These are phyloP conservation scores for Cryphonectria nitschkei DNA, from an alignment of 2,329 filamentous ascomycete species.

Conservation along the genomic window DNA sequence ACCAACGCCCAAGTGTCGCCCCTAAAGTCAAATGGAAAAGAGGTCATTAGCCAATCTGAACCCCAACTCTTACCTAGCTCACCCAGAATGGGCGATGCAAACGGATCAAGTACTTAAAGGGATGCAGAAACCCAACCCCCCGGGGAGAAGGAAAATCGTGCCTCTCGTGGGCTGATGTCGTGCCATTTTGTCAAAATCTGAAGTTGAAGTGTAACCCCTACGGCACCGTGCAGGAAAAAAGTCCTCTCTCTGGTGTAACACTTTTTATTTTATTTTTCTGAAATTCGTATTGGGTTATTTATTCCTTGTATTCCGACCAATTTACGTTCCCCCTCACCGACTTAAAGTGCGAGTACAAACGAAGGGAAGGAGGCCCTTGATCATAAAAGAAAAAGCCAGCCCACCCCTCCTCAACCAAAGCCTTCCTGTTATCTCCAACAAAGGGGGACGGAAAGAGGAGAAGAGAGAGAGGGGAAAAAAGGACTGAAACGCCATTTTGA, in stretches of 20 bases:
- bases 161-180: conserved; percentile 23
- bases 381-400: background rate
- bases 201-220: conserved; percentile 2
- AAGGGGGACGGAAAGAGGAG: background rate
- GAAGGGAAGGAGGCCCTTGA: background rate
- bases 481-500: no score
- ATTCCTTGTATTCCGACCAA: background rate
- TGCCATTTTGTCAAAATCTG: conserved; percentile 21
- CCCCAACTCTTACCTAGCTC: background rate
- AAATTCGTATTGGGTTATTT: conserved; percentile 5
- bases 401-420: background rate
- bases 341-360: background rate
- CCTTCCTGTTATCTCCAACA: background rate
- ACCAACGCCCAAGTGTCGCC: background rate
- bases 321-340: background rate
- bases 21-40: background rate
- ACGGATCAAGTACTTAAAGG: conserved; percentile 10
- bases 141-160: background rate
- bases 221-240: conserved; percentile 11
- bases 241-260: conserved; percentile 15
- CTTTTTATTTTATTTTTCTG: background rate
- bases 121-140: conserved; percentile 15
- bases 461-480: background rate
- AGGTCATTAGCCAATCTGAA: background rate
- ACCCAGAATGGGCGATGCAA: background rate